Base-by-base conservation (phyloP, 805 yeast genomes). In the Ogataea nonfermentans region DNA sequence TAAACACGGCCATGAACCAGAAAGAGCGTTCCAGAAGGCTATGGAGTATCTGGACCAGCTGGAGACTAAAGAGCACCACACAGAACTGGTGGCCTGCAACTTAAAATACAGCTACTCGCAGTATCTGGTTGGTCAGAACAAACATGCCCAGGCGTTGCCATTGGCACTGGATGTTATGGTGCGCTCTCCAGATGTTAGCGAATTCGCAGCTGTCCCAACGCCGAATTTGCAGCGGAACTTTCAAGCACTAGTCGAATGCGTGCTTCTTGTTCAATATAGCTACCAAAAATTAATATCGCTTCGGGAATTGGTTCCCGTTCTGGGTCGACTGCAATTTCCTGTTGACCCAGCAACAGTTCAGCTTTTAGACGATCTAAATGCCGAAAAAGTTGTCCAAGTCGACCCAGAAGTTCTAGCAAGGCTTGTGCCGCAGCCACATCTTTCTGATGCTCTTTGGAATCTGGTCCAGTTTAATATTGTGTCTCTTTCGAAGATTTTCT, bases 391-490 rank as follows among this genome's bases (percentile, higher is more conserved):
- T 5, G 26, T 41, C 23, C 11, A 19, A 19, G 13, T 39, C n/a
- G 30, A 33, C 16, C 12, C n/a, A n/a, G n/a, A 16, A 1, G 4
- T 32, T 5, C 15, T 39, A 8, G 9, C n/a, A 9, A 13, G 12
- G 7, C 22, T 27, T 12, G 32, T 37, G 15, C 31, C 35, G 5
- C 5, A 16, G 8, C 24, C 29, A 14, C 27, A 24, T 14, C 32
- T 41, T 9, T 38, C 34, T n/a, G 9, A 24, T 7, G 44, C 40
- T 4, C 14, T 30, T 20, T 26, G 30, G 19, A 47, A 46, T 24
- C 5, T 55, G 11, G n/a, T 54, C 10, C 57, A 53, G 32, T 40
- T 37, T 27, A 52, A 59, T 33, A 35, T 61, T 6, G 35, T 55
- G 4, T 28, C 49, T 2, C 32, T 55, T 1, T 55, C 63, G 0